Evolutionary conservation across 441 rosid genomes (phyloP).

Genomic region (Francoa sonchifolia): DNA sequence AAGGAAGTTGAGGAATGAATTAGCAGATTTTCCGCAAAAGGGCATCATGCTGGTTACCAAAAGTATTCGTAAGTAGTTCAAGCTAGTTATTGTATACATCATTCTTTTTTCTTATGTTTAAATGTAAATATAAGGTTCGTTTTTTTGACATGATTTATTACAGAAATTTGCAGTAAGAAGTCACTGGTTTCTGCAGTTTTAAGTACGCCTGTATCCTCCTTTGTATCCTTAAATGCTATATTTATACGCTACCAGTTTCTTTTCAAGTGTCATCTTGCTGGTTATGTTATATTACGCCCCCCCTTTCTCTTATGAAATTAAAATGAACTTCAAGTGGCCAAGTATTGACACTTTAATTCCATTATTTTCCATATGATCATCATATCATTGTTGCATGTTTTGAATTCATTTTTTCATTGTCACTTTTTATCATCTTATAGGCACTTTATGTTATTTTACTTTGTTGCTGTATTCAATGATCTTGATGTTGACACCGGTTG

Average conservation of each 20-base stretch:
- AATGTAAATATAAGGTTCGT: conserved; percentile 4
- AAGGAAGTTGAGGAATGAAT: conserved; percentile 1
- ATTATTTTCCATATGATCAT: too few species aligned
- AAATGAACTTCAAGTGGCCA: too few species aligned
- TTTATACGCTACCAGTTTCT: conserved; percentile 11
- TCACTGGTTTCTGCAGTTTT: conserved; percentile 44
- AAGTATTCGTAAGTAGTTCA: conserved; percentile 8
- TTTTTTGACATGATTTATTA: conserved; percentile 19
- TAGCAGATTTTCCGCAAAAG: conserved; percentile 11
- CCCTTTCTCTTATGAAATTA: background rate
- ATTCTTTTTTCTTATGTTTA: conserved; percentile 1
- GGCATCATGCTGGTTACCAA: conserved; percentile 4
- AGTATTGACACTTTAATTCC: too few species aligned
- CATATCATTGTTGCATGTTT: too few species aligned
- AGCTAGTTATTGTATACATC: conserved; percentile 18
- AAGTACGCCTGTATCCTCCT: conserved; percentile 72
- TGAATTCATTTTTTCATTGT: too few species aligned
- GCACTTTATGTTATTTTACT: too few species aligned
- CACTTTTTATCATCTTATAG: too few species aligned
- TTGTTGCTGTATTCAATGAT: too few species aligned
- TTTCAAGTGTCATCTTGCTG: background rate
- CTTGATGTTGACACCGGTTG: too few species aligned
- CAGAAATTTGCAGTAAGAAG: conserved; percentile 52
- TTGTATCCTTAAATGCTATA: conserved; percentile 54
- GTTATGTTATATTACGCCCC: background rate